Base-by-base conservation (phyloP, 257 asterid genomes). In the Prunella vulgaris region DNA sequence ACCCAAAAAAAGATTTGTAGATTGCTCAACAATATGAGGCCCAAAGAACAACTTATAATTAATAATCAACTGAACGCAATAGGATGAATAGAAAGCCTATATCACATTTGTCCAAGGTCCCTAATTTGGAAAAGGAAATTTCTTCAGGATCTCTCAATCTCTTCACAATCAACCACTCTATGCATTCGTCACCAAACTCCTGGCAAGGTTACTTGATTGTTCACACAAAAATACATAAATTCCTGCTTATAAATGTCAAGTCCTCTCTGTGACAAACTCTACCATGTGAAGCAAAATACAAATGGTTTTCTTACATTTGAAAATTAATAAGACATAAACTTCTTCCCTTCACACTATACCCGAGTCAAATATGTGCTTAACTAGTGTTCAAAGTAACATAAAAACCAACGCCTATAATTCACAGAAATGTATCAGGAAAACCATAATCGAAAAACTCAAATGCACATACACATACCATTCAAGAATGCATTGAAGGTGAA, bases 401-500 rank as follows among this genome's bases (percentile, higher is more conserved):
- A 46, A 9, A 25, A 3, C 28, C 28, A 25, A 25, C 17, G 21
- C 69, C 14, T 13, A 30, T 17, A 24, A 7, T 7, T 25, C 17
- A 6, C 28, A 25, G 22, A 52, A 22, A 52, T 46, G 15, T 8
- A 58, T 6, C 59, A 51, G 40, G 13, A 66, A 64, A 51, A 67
- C 37, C 27, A 66, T 30, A 14, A 22, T 33, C 49, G 52, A 4
- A 5, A 60, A 9, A 32, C 24, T 61, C 27, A 65, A 42, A 66
- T 30, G 64, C 25, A 35, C 59, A 51, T 5, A 10, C 22, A 37
- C 91, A 20, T 79, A 90, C 98, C 98, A 93, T 80, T 93, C 98
- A 32, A 93, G 93, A 77, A 93, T 75, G 80, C 98, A 93, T 52
- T 93, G 98, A 53, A 93, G 96, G 76, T 93, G 98, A 78, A 86